Evolutionary conservation across 441 rosid species (phyloP).

Genomic region (Hura crepitans): DNA sequence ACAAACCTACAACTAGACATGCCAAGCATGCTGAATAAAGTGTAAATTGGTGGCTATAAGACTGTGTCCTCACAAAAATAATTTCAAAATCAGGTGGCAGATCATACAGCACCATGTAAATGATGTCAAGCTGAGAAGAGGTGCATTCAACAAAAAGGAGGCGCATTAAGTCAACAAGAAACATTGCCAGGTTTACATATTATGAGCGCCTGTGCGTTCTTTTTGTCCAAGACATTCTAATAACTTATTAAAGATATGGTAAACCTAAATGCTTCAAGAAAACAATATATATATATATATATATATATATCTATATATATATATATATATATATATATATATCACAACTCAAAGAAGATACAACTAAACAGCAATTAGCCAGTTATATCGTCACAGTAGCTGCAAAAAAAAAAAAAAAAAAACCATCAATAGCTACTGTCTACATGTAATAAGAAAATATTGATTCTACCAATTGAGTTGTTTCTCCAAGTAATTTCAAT

Average conservation of each 20-base stretch:
- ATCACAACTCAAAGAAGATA: constrained; percentile 1
- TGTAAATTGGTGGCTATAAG: neutral
- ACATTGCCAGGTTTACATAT: neutral
- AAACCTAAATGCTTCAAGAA: constrained; percentile 1
- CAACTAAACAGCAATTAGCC: neutral
- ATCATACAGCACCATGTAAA: neutral
- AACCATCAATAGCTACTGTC: neutral
- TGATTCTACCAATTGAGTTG: neutral
- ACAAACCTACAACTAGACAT: neutral
- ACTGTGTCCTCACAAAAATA: neutral
- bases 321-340: no score
- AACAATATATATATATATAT: no score
- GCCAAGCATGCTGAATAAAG: neutral
- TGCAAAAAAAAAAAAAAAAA: neutral
- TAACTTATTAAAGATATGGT: neutral
- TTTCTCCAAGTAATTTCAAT: neutral
- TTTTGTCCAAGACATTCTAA: neutral
- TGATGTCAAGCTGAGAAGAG: neutral
- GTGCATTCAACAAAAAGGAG: neutral
- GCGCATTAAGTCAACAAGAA: neutral
- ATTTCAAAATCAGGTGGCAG: neutral
- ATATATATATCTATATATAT: no score
- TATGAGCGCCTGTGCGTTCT: neutral
- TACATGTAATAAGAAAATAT: neutral
- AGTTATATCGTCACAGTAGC: neutral